Evolutionary conservation across 495 filamentous ascomycete genomes (phyloP), one percentile per base, ranked within the genome.

Genomic region (Diplogelasinospora grovesii): DNA sequence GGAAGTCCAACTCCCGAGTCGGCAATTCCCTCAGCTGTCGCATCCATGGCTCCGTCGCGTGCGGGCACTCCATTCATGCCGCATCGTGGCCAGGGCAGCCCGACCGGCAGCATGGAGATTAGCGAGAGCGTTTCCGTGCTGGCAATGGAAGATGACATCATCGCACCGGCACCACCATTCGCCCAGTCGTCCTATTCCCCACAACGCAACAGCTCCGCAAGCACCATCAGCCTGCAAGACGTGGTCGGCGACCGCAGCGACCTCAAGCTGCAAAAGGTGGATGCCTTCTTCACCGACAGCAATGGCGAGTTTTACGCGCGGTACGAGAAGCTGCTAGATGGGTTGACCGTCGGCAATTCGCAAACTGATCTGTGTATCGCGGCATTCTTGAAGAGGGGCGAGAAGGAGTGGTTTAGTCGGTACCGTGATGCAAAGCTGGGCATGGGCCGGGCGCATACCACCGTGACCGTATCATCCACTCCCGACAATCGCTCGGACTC

Each of bases 381-480:
- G 40, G 65, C 70, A n/a, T 78, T 71, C 47, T 52, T 82, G 21
- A 65, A 61, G 24, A 71, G 74, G 54, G 71, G 69, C 27, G 78
- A 82, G 54, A 77, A 74, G 53, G 64, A 75, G 26, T 82, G 74
- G 70, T 79, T 77, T 53, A 65, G 65, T 38, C 56, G 65, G n/a
- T 74, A 70, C 46, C 64, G 62, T 38, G 56, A 71, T 22, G 73
- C 72, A 14, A 77, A 75, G 75, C 35, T 49, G 19, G 43, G 25
- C 38, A 19, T 41, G 21, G 16, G 25, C 19, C n/a, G 37, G 15
- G 25, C n/a, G 6, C 37, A 39, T 4, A 41, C 28, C 29, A 21
- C 26, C 29, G 13, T 22, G 28, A 23, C 11, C 3, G 13, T 20
- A n/a, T 13, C 24, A 10, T 29, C 39, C 21, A 32, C 27, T 13